phyloP scores from a whole-genome alignment of 169 alveolate species.

The Besnoitia besnoiti region DNA sequence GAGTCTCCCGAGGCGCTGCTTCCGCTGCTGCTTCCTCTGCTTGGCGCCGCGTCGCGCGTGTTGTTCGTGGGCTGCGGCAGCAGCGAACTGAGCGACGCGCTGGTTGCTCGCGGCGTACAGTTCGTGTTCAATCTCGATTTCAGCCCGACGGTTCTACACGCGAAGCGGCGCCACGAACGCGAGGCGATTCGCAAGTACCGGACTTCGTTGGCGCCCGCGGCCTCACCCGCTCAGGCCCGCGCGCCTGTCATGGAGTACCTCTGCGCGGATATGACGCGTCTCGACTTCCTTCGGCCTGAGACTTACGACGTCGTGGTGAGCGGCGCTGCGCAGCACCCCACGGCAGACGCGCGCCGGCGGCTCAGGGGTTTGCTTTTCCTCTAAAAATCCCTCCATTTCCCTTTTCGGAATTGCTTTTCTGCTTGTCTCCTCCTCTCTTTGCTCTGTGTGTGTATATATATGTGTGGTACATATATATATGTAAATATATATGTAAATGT shows the following conservation, averaged over 20 bases:
- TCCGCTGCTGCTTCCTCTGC: conserved; percentile 14
- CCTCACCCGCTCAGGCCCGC: neutral
- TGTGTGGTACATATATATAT: too few relatives aligned
- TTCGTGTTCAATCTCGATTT: conserved; percentile 6
- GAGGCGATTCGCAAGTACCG: neutral
- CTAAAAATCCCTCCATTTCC: neutral
- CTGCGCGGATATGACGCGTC: neutral
- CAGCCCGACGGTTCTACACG: neutral
- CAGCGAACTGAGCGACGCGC: conserved; percentile 15
- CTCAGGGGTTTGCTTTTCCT: neutral
- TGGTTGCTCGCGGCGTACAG: neutral
- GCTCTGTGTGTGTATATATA: too few relatives aligned
- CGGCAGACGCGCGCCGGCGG: too few relatives aligned
- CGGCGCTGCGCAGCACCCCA: neutral
- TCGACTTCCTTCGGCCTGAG: neutral
- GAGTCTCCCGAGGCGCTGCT: conserved; percentile 5
- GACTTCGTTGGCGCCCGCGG: neutral
- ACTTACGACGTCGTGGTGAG: conserved; percentile 28
- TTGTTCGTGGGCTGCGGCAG: conserved; percentile 19
- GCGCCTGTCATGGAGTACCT: neutral
- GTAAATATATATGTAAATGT: too few relatives aligned
- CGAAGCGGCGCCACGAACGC: neutral
- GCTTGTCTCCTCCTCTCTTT: neutral
- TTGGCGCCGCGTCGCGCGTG: neutral
- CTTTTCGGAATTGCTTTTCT: neutral